Evolutionary conservation across 306 rosid genomes (phyloP).

Genomic region (Dryas octopetala): DNA sequence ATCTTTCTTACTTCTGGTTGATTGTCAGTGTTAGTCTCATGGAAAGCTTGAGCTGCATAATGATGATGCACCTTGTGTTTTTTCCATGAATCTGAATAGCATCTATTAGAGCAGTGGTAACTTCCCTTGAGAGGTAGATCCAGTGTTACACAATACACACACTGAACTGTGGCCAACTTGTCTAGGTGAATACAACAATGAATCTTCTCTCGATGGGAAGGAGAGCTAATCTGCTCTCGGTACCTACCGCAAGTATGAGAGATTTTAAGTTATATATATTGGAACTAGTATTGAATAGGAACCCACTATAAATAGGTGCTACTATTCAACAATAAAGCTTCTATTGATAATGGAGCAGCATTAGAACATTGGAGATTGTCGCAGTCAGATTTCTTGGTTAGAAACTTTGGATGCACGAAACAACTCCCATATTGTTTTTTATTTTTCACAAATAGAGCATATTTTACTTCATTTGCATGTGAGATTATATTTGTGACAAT

Average conservation of each 20-base stretch:
- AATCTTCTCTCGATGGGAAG: neutral
- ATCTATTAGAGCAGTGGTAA: conserved; percentile 22
- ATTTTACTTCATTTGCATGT: too few species aligned
- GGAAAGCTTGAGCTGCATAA: neutral
- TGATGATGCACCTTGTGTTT: conserved; percentile 19
- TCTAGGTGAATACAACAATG: conserved; percentile 24
- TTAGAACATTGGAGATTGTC: too few species aligned
- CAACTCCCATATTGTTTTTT: too few species aligned
- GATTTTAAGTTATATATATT: neutral
- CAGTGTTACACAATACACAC: conserved; percentile 19
- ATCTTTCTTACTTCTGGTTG: neutral
- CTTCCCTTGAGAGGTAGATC: conserved; percentile 20
- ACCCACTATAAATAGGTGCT: neutral
- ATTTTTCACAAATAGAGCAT: too few species aligned
- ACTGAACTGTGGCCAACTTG: conserved; percentile 16
- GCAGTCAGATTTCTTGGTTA: too few species aligned
- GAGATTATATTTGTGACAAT: too few species aligned
- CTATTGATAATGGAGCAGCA: too few species aligned
- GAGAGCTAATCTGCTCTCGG: conserved; percentile 1
- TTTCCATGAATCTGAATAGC: conserved; percentile 24
- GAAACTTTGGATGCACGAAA: too few species aligned
- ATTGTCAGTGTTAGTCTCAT: neutral
- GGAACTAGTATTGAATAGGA: neutral
- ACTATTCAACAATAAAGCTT: neutral
- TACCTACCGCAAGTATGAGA: conserved; percentile 11